Base-by-base conservation (phyloP, 2,329 filamentous ascomycete species). In the Coniochaeta sp. region DNA sequence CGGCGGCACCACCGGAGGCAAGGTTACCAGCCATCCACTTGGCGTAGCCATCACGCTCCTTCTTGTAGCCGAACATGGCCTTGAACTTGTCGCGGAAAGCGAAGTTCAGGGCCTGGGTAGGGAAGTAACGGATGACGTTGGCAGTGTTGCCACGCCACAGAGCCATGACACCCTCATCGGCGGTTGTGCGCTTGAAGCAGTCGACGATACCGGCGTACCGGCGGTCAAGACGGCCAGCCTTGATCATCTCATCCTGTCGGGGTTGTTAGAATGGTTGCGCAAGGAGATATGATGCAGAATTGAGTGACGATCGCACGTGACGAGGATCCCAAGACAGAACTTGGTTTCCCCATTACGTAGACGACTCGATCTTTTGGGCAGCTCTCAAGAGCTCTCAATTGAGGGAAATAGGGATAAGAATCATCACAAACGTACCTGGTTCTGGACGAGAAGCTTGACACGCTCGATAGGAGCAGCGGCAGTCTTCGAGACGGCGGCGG, bases 51-150 rank as follows among this genome's bases (percentile, higher is more conserved):
- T 99, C 95, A 82, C 89, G 89, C 67, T 99, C 95, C 90, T 98
- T 98, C 92, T 98, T 99, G 92, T 91, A 99, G 78, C 91, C 90
- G 89, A 99, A 99, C 93, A 99, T 96, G 77, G 89, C 86, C 92
- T 99, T 99, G 92, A 97, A 99, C 89, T 96, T 97, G 82, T 99
- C 95, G 81, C 95, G 95, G 95, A 99, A 99, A 79, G 95, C 95
- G 78, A 99, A 99, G 93, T 99, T 99, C 80, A 99, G 86, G 74
- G 95, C 95, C 88, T 99, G 95, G 80, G 95, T 99, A 72, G 95
- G 95, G 91, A 99, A 99, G 87, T 99, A 99, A 90, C 95, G 95
- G 87, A 99, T 96, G 81, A 99, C 95, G 89, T 99, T 99, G 91
- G 95, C 95, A 78, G 95, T 99, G 91, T 99, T 99, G 83, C 95